Conservation (phyloP, 2,329 filamentous ascomycete species). For the Metarhizium brunneum region DNA sequence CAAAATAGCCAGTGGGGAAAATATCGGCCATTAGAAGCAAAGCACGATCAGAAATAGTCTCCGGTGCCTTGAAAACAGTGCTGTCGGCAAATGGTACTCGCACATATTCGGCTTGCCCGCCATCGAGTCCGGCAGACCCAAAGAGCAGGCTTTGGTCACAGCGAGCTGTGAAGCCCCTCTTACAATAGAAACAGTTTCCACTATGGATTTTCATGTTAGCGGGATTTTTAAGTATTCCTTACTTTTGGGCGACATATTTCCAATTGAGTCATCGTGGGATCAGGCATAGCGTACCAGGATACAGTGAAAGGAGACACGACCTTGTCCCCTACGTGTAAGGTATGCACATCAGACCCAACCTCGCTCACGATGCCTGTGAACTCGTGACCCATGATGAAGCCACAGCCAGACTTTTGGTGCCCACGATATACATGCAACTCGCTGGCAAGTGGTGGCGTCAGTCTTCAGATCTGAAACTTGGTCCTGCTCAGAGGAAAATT, state of each 20-base stretch:
- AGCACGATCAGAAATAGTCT: conserved; percentile 59
- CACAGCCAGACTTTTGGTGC: conserved; percentile 58
- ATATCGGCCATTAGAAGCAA: conserved; percentile 89
- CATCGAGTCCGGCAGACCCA: conserved; percentile 60
- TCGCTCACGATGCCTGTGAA: conserved; percentile 71
- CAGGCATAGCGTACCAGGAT: conserved; percentile 51
- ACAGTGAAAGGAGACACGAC: conserved; percentile 78
- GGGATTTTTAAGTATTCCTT: not conserved
- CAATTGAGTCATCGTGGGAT: not conserved
- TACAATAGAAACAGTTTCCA: conserved; percentile 77
- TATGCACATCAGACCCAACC: conserved; percentile 57
- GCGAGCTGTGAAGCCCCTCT: conserved; percentile 64
- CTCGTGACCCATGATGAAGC: conserved; percentile 71
- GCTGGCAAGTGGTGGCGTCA: conserved; percentile 28
- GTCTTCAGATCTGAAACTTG: not conserved
- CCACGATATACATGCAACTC: conserved; percentile 84
- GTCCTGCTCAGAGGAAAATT: not conserved
- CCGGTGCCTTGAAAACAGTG: conserved; percentile 64
- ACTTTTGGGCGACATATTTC: not conserved
- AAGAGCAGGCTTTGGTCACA: conserved; percentile 65
- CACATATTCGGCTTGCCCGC: conserved; percentile 75
- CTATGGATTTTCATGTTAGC: conserved; percentile 8
- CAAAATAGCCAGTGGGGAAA: conserved; percentile 81
- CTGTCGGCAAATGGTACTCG: conserved; percentile 73
- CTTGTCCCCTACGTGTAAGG: conserved; percentile 63